Evolutionary conservation across 2,329 filamentous ascomycete species (phyloP).

Genomic region (Aureobasidium mangrovei): DNA sequence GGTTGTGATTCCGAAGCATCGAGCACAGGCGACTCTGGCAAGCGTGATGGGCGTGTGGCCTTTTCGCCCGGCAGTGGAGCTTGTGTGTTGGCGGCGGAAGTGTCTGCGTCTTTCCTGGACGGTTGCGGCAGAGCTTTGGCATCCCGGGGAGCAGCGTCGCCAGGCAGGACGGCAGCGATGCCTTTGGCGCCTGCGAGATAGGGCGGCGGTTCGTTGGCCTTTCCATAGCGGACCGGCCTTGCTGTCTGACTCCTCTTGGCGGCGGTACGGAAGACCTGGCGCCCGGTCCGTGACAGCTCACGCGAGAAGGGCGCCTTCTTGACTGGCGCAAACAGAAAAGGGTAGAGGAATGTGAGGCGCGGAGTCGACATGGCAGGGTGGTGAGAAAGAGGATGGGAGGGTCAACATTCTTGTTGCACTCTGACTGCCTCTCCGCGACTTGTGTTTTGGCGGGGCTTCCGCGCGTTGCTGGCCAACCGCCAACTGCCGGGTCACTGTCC

Average conservation of each 20-base stretch:
- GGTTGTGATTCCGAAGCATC: slow-evolving; percentile 11
- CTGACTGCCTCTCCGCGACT: too few relatives aligned
- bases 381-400: background rate
- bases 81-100: background rate
- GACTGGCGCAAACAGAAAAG: slow-evolving; percentile 33
- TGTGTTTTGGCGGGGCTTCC: too few relatives aligned
- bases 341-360: slow-evolving; percentile 40
- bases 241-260: slow-evolving; percentile 22
- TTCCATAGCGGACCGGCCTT: slow-evolving; percentile 37
- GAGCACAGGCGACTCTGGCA: slow-evolving; percentile 12
- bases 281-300: slow-evolving; percentile 20
- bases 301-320: slow-evolving; percentile 20
- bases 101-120: slow-evolving; percentile 4
- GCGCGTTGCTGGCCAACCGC: too few relatives aligned
- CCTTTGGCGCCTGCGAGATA: slow-evolving; percentile 26
- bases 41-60: background rate
- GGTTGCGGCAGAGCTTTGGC: slow-evolving; percentile 16
- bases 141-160: background rate
- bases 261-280: slow-evolving; percentile 27
- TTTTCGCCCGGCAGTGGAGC: slow-evolving; percentile 3
- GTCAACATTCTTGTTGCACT: background rate
- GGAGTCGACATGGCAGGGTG: slow-evolving; percentile 32
- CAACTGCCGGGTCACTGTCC: too few relatives aligned
- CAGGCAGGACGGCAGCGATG: background rate
- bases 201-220: slow-evolving; percentile 38